Conservation (phyloP, 2,329 filamentous ascomycete species). For the Fusarium sp. region DNA sequence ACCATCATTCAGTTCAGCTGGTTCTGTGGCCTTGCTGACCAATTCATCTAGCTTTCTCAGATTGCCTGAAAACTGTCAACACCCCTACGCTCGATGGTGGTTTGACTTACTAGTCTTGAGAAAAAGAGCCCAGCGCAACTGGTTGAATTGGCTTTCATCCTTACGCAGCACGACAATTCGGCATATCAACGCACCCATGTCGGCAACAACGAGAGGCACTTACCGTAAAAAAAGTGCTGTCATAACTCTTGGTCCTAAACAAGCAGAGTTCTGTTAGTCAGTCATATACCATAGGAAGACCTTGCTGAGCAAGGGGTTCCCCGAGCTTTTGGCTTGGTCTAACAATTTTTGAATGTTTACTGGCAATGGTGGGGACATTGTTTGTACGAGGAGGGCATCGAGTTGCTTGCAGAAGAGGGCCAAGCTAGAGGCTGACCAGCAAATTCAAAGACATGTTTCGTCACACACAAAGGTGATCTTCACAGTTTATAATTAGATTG, state of each 20-base stretch:
- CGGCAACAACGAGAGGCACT: not conserved
- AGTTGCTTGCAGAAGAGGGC: not conserved
- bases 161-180: fast-evolving
- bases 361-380: not conserved
- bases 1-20: not conserved
- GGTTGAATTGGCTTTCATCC: not conserved
- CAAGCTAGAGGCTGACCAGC: not conserved
- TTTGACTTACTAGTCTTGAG: not conserved
- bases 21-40: not conserved
- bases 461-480: not conserved
- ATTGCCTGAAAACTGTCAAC: not conserved
- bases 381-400: not conserved
- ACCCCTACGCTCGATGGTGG: not conserved
- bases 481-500: constrained; percentile 23
- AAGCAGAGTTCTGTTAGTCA: too few relatives aligned
- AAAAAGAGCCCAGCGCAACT: not conserved
- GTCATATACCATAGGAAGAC: too few relatives aligned
- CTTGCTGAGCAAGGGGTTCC: too few relatives aligned
- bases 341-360: not conserved
- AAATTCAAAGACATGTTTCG: not conserved
- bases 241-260: not conserved
- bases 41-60: not conserved
- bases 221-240: not conserved
- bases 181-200: not conserved
- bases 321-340: too few relatives aligned